A percentile compares a stretch with the other conserved stretches of the same genome.
phyloP scores from a whole-genome alignment of 2,329 filamentous ascomycete genomes.

The Exophiala sideris region DNA sequence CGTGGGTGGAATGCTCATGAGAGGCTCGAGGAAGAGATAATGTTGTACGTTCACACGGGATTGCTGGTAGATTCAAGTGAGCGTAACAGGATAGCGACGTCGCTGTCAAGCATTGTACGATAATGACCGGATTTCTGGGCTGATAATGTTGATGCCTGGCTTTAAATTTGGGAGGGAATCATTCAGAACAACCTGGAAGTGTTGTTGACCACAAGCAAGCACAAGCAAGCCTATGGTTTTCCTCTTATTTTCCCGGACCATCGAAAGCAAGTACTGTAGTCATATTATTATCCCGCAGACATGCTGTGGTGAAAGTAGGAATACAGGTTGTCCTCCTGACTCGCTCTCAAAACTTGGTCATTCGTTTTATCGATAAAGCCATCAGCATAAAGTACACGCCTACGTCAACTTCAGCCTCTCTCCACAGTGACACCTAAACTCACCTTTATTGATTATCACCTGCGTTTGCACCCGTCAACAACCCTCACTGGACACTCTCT shows the following conservation, averaged over 20 bases:
- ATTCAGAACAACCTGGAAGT: neutral
- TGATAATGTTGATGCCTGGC: neutral
- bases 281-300: neutral
- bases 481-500: neutral
- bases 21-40: slow-evolving; percentile 56
- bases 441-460: neutral
- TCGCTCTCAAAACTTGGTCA: neutral
- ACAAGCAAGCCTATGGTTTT: no score
- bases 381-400: neutral
- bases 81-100: no score
- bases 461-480: neutral
- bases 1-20: slow-evolving; percentile 81
- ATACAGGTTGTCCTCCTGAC: neutral
- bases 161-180: neutral
- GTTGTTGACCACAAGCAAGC: neutral
- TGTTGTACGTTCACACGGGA: neutral
- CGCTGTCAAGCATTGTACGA: no score
- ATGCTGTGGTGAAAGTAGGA: neutral
- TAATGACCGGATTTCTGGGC: no score
- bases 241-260: no score
- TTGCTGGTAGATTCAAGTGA: neutral
- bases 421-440: neutral
- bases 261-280: neutral
- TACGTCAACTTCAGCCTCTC: neutral
- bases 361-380: neutral